These are phyloP conservation scores for Diaporthe vexans DNA, from an alignment of 2,329 filamentous ascomycete species.

Conservation along the genomic window DNA sequence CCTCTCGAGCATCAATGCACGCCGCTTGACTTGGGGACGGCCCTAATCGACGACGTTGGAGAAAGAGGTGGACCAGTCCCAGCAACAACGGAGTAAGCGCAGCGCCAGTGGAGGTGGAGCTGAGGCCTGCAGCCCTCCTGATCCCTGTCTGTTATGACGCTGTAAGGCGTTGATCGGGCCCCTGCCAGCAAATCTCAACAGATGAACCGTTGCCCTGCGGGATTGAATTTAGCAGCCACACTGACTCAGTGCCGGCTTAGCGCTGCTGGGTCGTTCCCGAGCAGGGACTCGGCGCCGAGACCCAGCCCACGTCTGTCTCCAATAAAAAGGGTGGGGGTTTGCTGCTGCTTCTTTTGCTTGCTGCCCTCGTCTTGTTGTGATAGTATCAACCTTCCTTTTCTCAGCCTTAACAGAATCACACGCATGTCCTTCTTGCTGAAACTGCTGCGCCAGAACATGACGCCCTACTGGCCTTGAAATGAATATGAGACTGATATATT, in stretches of 20 bases:
- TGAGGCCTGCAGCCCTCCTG: neutral
- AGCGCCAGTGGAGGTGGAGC: neutral
- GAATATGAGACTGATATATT: too few species aligned
- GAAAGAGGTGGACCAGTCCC: neutral
- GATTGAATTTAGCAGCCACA: slow-evolving; percentile 15
- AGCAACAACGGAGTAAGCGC: too few species aligned
- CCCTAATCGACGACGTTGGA: slow-evolving; percentile 15
- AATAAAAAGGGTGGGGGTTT: too few species aligned
- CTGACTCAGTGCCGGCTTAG: slow-evolving; percentile 24
- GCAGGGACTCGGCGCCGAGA: slow-evolving; percentile 20
- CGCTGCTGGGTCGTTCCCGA: neutral
- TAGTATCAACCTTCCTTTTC: slow-evolving; percentile 5
- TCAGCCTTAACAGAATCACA: neutral
- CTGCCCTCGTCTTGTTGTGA: slow-evolving; percentile 5
- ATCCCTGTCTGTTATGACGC: slow-evolving; percentile 23
- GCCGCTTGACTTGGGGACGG: neutral
- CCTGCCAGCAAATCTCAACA: neutral
- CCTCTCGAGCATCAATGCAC: slow-evolving; percentile 1
- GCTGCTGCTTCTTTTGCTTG: neutral
- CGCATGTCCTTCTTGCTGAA: slow-evolving; percentile 8
- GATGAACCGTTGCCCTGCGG: slow-evolving; percentile 8
- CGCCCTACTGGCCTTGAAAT: too few species aligned
- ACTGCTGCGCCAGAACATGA: slow-evolving; percentile 5
- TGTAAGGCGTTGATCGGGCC: neutral
- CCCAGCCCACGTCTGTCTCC: neutral